Base-by-base conservation (phyloP, 225 moss, liverwort and hornwort genomes). In the Asterella californica region DNA sequence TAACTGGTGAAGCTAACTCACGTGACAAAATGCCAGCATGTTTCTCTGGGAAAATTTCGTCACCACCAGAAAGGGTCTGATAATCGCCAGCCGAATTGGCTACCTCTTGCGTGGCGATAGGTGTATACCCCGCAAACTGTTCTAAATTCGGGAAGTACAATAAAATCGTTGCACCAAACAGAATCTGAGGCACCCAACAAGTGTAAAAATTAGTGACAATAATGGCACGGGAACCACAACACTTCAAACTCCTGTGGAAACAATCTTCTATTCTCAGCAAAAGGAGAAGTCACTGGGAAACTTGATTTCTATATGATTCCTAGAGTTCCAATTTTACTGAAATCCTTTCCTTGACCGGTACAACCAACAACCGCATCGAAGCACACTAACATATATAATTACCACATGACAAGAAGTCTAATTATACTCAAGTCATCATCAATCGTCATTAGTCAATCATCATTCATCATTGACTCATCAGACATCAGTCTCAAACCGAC, bases 1-100 rank as follows among this genome's bases (percentile, higher is more conserved):
- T 14, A 30, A 29, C 18, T 11, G 46, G 46, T 25, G 42, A 29
- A 30, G 42, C 38, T 15, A 19, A 18, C 49, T 77, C 76, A 87
- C 90, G 82, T 29, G 86, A 82, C 5, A 93, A 0, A 33, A 97
- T 4, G 81, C 82, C 89, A 10, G 82, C 87, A 57, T 81, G 92
- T 76, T 86, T 86, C 88, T 97, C 97, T 29, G 93, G 97, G 70
- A 86, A 97, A 65, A 91, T 74, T 82, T 90, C 88, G 17, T 86
- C 81, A 79, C 90, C 90, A 66, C 86, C 91, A 65, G 89, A 87
- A 60, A 97, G 93, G 73, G 90, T 81, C 81, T 93, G 89, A 83
- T 97, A 97, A 45, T 79, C 79, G 27, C 59, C 81, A 65, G 75
- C 78, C 57, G 85, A 81, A 54, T 76, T 66, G 25, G 84, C 74